Percentiles rank a stretch among this genome's conserved stretches.
Evolutionary conservation across 768 basidiomycete species (phyloP).

Genomic region (Termitomyces bulborhizus): DNA sequence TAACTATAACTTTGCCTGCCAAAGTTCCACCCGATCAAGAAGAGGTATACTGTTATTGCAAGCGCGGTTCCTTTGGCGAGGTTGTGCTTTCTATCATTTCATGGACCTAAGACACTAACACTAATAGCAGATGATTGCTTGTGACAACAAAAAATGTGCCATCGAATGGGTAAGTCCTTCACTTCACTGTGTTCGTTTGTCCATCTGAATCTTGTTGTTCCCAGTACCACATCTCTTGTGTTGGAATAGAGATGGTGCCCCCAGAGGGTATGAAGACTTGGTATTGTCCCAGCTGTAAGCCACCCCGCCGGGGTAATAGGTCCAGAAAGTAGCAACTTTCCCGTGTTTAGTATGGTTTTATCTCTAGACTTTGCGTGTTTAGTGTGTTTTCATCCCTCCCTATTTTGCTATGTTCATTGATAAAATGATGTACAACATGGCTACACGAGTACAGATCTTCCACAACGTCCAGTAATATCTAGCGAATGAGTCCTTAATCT

Average conservation of each 20-base stretch:
- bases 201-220: neutral
- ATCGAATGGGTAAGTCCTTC: slow-evolving; percentile 72
- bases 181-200: neutral
- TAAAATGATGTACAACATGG: neutral
- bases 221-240: slow-evolving; percentile 72
- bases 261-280: slow-evolving; percentile 52
- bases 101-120: slow-evolving; percentile 2
- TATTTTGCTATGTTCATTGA: neutral
- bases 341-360: neutral
- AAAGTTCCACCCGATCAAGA: slow-evolving; percentile 22
- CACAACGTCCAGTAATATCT: neutral
- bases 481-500: slow-evolving; percentile 4
- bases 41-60: slow-evolving; percentile 75
- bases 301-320: slow-evolving; percentile 26
- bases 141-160: slow-evolving; percentile 66
- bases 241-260: slow-evolving; percentile 44
- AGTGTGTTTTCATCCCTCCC: neutral
- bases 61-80: slow-evolving; percentile 74
- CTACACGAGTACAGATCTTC: neutral
- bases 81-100: slow-evolving; percentile 26
- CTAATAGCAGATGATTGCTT: slow-evolving; percentile 71
- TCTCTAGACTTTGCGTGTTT: neutral
- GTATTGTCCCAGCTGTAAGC: slow-evolving; percentile 66
- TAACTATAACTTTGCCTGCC: slow-evolving; percentile 33
- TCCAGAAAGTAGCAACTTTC: slow-evolving; percentile 12